phyloP scores from a whole-genome alignment of 2,329 filamentous ascomycete genomes.

The Fonsecaea nubica region DNA sequence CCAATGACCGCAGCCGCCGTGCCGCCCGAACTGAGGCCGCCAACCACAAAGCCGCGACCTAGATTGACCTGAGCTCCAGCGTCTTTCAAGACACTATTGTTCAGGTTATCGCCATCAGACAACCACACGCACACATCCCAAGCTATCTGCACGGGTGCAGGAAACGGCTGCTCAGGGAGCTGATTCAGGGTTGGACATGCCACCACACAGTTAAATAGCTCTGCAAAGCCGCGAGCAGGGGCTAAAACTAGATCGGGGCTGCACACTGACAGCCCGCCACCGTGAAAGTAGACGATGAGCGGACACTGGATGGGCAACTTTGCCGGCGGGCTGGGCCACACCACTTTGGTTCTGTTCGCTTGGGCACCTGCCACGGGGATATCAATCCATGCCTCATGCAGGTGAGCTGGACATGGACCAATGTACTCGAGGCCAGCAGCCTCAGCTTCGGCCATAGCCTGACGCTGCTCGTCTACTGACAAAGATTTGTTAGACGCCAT shows the following conservation, averaged over 20 bases:
- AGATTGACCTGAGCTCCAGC: background rate
- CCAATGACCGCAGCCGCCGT: background rate
- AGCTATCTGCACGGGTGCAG: background rate
- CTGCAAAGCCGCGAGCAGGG: background rate
- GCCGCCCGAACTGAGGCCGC: background rate
- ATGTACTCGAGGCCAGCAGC: too few species aligned
- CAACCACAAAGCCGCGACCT: background rate
- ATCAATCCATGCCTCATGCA: too few species aligned
- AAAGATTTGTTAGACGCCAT: too few species aligned
- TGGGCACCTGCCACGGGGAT: too few species aligned
- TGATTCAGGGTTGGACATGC: background rate
- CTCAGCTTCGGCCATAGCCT: too few species aligned
- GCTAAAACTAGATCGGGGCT: background rate
- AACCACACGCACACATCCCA: background rate
- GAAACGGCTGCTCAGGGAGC: background rate
- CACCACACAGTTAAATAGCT: background rate
- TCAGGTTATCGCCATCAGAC: background rate
- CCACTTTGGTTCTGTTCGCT: too few species aligned
- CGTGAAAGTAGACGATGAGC: background rate
- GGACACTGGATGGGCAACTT: background rate
- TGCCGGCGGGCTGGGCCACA: too few species aligned
- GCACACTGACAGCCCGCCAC: background rate
- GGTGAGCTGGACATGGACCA: too few species aligned
- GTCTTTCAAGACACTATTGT: background rate
- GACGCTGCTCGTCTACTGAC: too few species aligned